A percentile compares a stretch with the other conserved stretches of the same genome.
These are phyloP conservation scores for Botrytis sinoallii DNA, from an alignment of 2,329 filamentous ascomycete species.

Conservation along the genomic window DNA sequence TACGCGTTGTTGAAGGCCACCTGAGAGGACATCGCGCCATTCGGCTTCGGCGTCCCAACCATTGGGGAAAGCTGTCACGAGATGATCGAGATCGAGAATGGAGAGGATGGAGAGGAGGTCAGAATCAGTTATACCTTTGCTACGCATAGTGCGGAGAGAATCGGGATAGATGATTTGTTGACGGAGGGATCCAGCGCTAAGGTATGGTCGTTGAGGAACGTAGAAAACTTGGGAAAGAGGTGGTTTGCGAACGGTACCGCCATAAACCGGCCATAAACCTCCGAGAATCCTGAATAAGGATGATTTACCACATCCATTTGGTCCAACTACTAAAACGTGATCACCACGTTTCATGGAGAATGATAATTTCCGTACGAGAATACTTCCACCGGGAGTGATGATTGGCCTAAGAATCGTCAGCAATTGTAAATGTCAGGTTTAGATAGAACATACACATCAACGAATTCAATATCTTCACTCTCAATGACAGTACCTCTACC, in stretches of 20 bases:
- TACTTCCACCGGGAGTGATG: slow-evolving; percentile 93
- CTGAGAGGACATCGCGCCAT: slow-evolving; percentile 92
- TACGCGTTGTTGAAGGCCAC: slow-evolving; percentile 90
- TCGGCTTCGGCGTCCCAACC: slow-evolving; percentile 94
- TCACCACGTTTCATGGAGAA: slow-evolving; percentile 85
- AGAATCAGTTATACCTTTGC: slow-evolving; percentile 75
- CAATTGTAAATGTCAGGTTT: not conserved
- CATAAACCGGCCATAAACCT: slow-evolving; percentile 96
- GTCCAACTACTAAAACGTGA: slow-evolving; percentile 86
- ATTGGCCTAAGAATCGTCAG: slow-evolving; percentile 60
- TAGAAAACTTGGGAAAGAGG: slow-evolving; percentile 95
- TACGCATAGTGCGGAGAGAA: slow-evolving; percentile 79
- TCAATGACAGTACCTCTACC: slow-evolving; percentile 80
- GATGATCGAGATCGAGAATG: slow-evolving; percentile 76
- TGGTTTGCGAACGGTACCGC: slow-evolving; percentile 87
- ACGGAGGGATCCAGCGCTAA: slow-evolving; percentile 85
- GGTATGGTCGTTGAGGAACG: slow-evolving; percentile 91
- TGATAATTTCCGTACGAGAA: slow-evolving; percentile 79
- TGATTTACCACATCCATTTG: slow-evolving; percentile 96
- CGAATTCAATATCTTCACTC: slow-evolving; percentile 80
- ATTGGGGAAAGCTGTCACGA: slow-evolving; percentile 71
- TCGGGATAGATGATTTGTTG: slow-evolving; percentile 98
- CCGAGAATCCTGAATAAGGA: slow-evolving; percentile 94
- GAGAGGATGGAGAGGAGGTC: slow-evolving; percentile 75
- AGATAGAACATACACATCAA: slow-evolving; percentile 62